Evolutionary conservation across 2,329 filamentous ascomycete species (phyloP).

Genomic region (Endoconidiophora polonica): DNA sequence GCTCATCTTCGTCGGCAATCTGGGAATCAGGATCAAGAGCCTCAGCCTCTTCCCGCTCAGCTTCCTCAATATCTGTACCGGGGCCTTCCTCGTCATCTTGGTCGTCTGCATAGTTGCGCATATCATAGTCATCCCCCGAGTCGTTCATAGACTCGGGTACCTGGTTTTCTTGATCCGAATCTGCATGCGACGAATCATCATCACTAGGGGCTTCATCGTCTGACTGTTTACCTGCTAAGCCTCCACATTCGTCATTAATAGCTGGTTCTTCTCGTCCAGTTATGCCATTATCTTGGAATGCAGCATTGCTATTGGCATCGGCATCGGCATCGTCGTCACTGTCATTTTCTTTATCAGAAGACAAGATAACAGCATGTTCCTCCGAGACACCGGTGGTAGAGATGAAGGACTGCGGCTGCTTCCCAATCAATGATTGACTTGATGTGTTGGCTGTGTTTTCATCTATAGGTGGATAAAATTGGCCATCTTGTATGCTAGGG

Average conservation of each 20-base stretch:
- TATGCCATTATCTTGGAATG: constrained; percentile 9
- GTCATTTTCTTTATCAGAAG: constrained; percentile 16
- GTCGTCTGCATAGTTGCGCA: constrained; percentile 16
- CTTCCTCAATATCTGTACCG: constrained; percentile 6
- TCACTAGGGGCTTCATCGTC: neutral
- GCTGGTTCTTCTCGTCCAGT: too few species aligned
- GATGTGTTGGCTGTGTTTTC: too few species aligned
- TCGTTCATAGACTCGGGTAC: constrained; percentile 14
- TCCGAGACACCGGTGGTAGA: neutral
- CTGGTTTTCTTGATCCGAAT: constrained; percentile 18
- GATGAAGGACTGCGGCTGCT: neutral
- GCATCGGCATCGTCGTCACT: constrained; percentile 16
- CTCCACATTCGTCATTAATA: too few species aligned
- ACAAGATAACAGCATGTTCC: neutral
- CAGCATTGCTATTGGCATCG: constrained; percentile 13
- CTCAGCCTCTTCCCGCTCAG: constrained; percentile 4
- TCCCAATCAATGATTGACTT: neutral
- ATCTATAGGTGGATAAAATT: too few species aligned
- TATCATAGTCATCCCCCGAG: constrained; percentile 17
- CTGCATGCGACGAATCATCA: neutral
- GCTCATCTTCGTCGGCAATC: constrained; percentile 8
- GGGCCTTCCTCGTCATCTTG: constrained; percentile 14
- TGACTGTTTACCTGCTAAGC: neutral
- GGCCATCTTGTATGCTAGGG: neutral
- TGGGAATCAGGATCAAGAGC: constrained; percentile 4